Conservation (phyloP, 1,284 basidiomycete species). For the Xerocomus alliaceus region DNA sequence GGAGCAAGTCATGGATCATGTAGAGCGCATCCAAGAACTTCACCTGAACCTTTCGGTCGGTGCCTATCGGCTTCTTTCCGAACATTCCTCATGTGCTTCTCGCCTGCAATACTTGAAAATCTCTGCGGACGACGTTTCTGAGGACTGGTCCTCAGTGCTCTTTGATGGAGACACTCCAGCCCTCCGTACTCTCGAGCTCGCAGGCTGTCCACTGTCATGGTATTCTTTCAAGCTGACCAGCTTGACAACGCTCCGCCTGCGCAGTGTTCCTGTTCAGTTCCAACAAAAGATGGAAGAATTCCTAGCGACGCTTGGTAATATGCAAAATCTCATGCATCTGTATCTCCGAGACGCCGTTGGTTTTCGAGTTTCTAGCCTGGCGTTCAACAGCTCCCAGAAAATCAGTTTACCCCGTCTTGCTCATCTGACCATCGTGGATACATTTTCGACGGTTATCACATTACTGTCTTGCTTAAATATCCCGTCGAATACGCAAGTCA, state of each 20-base stretch:
- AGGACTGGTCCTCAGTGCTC: not conserved
- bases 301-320: not conserved
- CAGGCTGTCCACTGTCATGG: too few relatives aligned
- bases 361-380: not conserved
- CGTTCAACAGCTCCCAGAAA: not conserved
- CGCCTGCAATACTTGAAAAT: not conserved
- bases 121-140: not conserved
- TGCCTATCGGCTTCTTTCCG: not conserved
- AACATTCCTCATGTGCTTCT: not conserved
- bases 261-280: not conserved
- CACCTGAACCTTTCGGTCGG: not conserved
- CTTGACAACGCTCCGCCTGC: not conserved
- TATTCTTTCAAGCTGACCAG: not conserved
- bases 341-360: not conserved
- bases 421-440: not conserved
- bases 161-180: not conserved
- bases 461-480: not conserved
- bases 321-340: not conserved
- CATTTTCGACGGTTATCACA: not conserved
- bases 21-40: not conserved
- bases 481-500: not conserved
- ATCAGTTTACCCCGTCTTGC: not conserved
- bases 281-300: not conserved
- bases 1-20: not conserved
- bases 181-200: not conserved